phyloP scores from a whole-genome alignment of 805 yeast species.

The Lipomyces orientalis region DNA sequence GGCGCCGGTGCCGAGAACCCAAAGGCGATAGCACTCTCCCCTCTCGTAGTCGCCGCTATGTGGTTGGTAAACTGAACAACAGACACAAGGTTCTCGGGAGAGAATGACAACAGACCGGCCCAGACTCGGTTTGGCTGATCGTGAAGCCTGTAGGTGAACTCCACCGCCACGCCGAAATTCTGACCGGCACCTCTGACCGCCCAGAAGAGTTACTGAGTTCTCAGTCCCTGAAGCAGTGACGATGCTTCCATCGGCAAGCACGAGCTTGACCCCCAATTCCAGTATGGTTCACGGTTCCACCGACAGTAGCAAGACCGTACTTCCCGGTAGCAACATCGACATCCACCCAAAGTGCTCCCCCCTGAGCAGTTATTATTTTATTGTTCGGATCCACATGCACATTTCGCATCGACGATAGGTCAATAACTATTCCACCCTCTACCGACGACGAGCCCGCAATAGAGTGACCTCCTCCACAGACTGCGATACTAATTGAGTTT shows the following conservation, averaged over 20 bases:
- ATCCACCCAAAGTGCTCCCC: background rate
- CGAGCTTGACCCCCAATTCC: background rate
- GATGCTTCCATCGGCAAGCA: background rate
- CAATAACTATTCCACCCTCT: background rate
- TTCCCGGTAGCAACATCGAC: background rate
- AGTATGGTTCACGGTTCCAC: background rate
- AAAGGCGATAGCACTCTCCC: background rate
- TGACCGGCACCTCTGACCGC: background rate
- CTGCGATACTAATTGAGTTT: background rate
- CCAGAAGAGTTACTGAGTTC: background rate
- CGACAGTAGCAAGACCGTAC: background rate
- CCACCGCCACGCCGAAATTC: background rate
- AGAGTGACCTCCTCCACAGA: constrained; percentile 1
- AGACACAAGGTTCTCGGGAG: background rate
- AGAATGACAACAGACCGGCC: background rate
- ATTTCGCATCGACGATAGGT: background rate
- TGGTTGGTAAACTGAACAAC: background rate
- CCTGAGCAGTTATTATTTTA: background rate
- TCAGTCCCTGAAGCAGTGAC: background rate
- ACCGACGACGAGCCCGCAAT: background rate
- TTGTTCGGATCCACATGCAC: background rate
- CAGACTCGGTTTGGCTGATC: background rate
- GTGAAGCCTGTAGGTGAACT: background rate
- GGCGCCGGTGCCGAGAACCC: background rate
- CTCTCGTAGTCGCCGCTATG: background rate